Percentiles rank a stretch among this genome's conserved stretches.
Conservation (phyloP, 2,329 filamentous ascomycete species). For the Ophiostoma perfectum region DNA sequence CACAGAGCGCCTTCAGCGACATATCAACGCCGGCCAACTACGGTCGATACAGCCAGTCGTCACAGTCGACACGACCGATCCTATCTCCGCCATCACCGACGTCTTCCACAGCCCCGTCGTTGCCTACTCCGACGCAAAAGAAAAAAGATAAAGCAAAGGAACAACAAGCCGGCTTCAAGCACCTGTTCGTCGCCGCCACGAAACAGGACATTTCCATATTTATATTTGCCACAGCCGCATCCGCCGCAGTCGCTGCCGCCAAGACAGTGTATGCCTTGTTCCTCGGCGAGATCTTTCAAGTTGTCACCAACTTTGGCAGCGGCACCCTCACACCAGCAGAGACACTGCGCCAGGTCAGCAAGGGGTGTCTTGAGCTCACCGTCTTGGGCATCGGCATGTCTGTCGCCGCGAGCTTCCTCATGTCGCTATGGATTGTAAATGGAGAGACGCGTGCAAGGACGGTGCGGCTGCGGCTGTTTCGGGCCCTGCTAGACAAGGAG, state of each 20-base stretch:
- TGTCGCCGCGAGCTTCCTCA: constrained; percentile 60
- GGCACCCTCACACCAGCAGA: constrained; percentile 35
- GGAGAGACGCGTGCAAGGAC: constrained; percentile 72
- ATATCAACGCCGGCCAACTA: neutral
- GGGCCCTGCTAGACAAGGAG: constrained; percentile 63
- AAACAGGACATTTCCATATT: constrained; percentile 53
- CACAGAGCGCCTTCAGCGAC: constrained; percentile 3
- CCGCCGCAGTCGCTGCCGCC: constrained; percentile 55
- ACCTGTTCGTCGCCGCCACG: constrained; percentile 69
- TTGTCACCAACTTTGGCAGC: constrained; percentile 61
- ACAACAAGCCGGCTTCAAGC: constrained; percentile 24
- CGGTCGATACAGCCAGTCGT: neutral
- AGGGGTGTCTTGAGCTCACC: constrained; percentile 58
- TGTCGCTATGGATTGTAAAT: constrained; percentile 67
- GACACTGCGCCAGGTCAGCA: constrained; percentile 52
- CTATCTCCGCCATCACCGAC: neutral
- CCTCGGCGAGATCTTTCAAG: constrained; percentile 68
- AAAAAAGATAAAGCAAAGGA: neutral
- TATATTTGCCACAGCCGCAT: constrained; percentile 48
- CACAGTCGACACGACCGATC: neutral
- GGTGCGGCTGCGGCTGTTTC: constrained; percentile 61
- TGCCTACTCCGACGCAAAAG: too few relatives aligned
- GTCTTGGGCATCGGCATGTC: constrained; percentile 61
- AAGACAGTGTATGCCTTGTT: constrained; percentile 63
- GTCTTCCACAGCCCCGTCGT: neutral